These are phyloP conservation scores for Tricholoma sp. DNA, from an alignment of 768 basidiomycete species.

Conservation along the genomic window DNA sequence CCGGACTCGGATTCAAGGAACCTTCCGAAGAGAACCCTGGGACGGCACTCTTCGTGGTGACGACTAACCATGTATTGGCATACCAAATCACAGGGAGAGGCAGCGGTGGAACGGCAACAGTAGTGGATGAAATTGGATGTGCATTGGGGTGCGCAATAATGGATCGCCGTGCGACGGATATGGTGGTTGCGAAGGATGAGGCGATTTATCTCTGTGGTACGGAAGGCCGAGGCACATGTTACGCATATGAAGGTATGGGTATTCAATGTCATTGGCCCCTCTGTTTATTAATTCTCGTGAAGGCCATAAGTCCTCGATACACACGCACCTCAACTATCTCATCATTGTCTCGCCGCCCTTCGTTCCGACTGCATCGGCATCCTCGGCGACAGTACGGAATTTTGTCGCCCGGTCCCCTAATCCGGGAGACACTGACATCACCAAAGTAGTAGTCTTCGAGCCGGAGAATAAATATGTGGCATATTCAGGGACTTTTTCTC, in stretches of 20 bases:
- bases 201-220: constrained; percentile 83
- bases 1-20: constrained; percentile 85
- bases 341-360: constrained; percentile 88
- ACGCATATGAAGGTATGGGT: constrained; percentile 81
- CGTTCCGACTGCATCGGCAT: constrained; percentile 55
- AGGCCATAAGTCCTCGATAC: constrained; percentile 76
- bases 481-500: constrained; percentile 73
- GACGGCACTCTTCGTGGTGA: constrained; percentile 79
- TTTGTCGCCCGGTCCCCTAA: constrained; percentile 50
- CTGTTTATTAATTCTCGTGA: constrained; percentile 2
- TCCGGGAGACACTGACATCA: constrained; percentile 52
- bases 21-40: constrained; percentile 40
- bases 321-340: constrained; percentile 77
- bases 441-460: constrained; percentile 84
- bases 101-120: constrained; percentile 56
- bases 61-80: constrained; percentile 73
- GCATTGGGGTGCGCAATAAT: constrained; percentile 81
- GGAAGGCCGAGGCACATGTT: constrained; percentile 79
- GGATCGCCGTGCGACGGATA: constrained; percentile 65
- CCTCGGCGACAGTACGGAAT: constrained; percentile 73
- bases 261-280: background rate
- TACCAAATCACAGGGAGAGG: constrained; percentile 72
- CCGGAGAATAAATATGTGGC: constrained; percentile 88
- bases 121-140: constrained; percentile 84
- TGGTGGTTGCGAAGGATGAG: constrained; percentile 87